Evolutionary conservation across 768 basidiomycete species (phyloP), one percentile per base, ranked within the genome.

Genomic region (Suillus spraguei): DNA sequence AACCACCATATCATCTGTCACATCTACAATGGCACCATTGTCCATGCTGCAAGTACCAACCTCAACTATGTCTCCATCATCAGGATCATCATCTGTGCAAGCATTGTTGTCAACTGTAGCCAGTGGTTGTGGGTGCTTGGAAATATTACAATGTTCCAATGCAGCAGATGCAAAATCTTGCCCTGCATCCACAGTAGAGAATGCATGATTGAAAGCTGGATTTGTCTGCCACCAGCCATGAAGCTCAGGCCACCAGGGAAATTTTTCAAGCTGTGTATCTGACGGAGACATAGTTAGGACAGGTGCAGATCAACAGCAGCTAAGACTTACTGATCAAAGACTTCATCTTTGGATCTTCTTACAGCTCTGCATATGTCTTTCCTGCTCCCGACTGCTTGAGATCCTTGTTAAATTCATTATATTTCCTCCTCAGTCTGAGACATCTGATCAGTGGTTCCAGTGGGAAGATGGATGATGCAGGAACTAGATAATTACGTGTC

Each of bases 181-280:
- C 4, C 60, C 60, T 5, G n/a, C 11, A 47, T 64, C 41, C 11
- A 42, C 52, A 2, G 52, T 64, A 9, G 32, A 32, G 32, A 54
- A 64, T 1, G 38, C n/a, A 10, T 33, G 4, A 14, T 64, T 64
- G 35, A 52, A 61, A 6, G 41, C 38, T 32, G 60, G 63, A 13
- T 60, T 64, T 4, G 49, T 54, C 24, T 16, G 7, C 63, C 60
- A 64, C 22, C 61, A 64, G 14, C 60, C 60, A 64, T 64, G 63
- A 20, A 64, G 41, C 36, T 64, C 53, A 20, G 47, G 35, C 60
- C 60, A 64, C 60, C 63, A 64, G 17, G 63, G 63, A 28, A 64
- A 64, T 44, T 42, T 55, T 20, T 55, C 4, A 5, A 61, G 42
- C n/a, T 61, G 50, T 24, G 22, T 63, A 24, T 60, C 63, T 63